A percentile compares a stretch with the other conserved stretches of the same genome.
phyloP scores from a whole-genome alignment of 2,329 filamentous ascomycete genomes.

The Hypoxylon sp. region DNA sequence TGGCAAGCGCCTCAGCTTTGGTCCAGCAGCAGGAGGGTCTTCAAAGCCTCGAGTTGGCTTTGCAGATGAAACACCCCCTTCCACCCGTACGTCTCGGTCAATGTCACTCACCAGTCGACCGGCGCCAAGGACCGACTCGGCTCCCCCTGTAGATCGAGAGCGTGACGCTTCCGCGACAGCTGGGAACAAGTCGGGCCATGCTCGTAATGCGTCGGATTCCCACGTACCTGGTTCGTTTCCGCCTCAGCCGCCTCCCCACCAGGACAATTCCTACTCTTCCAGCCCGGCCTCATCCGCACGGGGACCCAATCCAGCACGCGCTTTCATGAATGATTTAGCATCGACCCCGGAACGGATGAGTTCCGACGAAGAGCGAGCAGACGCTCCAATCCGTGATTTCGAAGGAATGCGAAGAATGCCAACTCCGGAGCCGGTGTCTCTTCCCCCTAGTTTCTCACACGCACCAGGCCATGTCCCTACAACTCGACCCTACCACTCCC shows the following conservation, averaged over 20 bases:
- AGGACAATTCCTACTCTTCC: slow-evolving; percentile 47
- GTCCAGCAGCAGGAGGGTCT: slow-evolving; percentile 54
- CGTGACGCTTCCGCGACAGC: slow-evolving; percentile 56
- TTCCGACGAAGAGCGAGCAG: slow-evolving; percentile 68
- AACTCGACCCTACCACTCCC: slow-evolving; percentile 79
- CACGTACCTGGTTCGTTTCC: slow-evolving; percentile 51
- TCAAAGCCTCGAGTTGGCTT: slow-evolving; percentile 69
- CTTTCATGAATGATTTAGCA: slow-evolving; percentile 61
- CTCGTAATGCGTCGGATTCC: slow-evolving; percentile 65
- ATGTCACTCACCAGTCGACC: slow-evolving; percentile 61
- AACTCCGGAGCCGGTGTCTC: slow-evolving; percentile 81
- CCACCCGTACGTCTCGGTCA: slow-evolving; percentile 68
- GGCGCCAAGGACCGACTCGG: slow-evolving; percentile 64
- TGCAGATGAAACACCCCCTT: slow-evolving; percentile 65
- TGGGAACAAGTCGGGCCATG: slow-evolving; percentile 56
- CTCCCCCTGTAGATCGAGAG: slow-evolving; percentile 61
- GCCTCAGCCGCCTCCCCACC: slow-evolving; percentile 48
- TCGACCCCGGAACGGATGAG: slow-evolving; percentile 67
- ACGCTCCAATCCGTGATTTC: slow-evolving; percentile 65
- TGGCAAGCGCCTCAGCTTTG: slow-evolving; percentile 70
- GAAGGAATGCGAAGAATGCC: slow-evolving; percentile 69
- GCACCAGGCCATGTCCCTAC: slow-evolving; percentile 78
- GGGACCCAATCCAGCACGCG: slow-evolving; percentile 57
- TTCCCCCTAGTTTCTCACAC: slow-evolving; percentile 85
- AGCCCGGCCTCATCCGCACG: slow-evolving; percentile 54